Conservation (phyloP, 345 rosid species). For the Eucalyptus pumila region DNA sequence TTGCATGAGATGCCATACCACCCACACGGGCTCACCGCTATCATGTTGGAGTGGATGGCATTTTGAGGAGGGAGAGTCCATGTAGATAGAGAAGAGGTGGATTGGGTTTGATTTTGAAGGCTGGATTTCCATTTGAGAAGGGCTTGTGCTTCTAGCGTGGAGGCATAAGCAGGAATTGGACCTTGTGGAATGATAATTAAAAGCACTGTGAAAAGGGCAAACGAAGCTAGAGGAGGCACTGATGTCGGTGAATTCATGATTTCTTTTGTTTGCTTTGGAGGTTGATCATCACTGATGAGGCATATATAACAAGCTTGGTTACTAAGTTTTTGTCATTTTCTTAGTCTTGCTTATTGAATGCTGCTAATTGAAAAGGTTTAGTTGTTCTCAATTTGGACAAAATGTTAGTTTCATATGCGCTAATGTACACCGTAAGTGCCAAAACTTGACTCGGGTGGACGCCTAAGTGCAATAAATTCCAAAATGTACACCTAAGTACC, state of each 20-base stretch:
- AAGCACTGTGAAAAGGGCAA: neutral
- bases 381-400: no score
- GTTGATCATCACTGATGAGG: neutral
- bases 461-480: no score
- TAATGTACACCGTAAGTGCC: no score
- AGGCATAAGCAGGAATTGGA: neutral
- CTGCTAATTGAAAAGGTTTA: no score
- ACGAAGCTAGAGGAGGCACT: neutral
- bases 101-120: neutral
- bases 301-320: neutral
- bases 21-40: neutral
- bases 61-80: neutral
- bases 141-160: neutral
- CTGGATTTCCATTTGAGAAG: neutral
- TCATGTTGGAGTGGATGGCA: neutral
- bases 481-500: no score
- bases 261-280: neutral
- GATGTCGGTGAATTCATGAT: neutral
- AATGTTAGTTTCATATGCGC: no score
- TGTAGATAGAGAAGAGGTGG: neutral
- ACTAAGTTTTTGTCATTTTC: neutral
- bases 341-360: no score
- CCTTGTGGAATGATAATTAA: neutral
- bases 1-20: slow-evolving; percentile 6
- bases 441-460: no score